Conservation (phyloP, 305 asterid species). For the Fraxinus dipetala region DNA sequence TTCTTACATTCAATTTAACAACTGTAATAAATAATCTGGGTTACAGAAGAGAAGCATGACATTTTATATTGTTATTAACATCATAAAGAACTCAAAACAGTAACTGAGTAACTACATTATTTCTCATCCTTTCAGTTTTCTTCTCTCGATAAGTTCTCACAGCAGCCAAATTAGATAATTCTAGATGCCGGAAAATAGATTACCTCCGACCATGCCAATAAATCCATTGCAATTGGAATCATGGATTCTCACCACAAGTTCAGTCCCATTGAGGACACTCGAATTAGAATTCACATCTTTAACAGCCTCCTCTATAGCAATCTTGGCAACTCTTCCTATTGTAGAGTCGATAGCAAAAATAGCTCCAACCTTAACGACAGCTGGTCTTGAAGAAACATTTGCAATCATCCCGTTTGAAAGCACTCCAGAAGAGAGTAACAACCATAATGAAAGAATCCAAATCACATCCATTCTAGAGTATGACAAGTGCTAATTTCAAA, state of each 20-base stretch:
- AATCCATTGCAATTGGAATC: slow-evolving; percentile 51
- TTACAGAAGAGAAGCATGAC: not conserved
- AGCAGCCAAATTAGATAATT: not conserved
- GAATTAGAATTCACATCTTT: slow-evolving; percentile 47
- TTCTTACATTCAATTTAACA: not conserved
- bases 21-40: not conserved
- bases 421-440: slow-evolving; percentile 30
- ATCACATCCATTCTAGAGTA: slow-evolving; percentile 28
- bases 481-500: not conserved
- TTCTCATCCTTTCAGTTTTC: not conserved
- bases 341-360: slow-evolving; percentile 42
- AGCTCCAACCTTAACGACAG: slow-evolving; percentile 44
- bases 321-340: slow-evolving; percentile 46
- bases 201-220: slow-evolving; percentile 47
- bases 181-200: not conserved
- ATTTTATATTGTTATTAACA: not conserved
- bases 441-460: slow-evolving; percentile 22
- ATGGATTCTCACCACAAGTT: slow-evolving; percentile 30
- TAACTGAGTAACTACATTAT: not conserved
- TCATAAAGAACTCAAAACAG: not conserved
- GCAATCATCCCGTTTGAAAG: slow-evolving; percentile 24
- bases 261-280: slow-evolving; percentile 37
- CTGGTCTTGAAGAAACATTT: slow-evolving; percentile 40
- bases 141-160: not conserved
- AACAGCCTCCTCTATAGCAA: slow-evolving; percentile 54